These are phyloP conservation scores for Mortierella sp. DNA, from an alignment of 371 early-diverging fungal genomes.

Conservation along the genomic window DNA sequence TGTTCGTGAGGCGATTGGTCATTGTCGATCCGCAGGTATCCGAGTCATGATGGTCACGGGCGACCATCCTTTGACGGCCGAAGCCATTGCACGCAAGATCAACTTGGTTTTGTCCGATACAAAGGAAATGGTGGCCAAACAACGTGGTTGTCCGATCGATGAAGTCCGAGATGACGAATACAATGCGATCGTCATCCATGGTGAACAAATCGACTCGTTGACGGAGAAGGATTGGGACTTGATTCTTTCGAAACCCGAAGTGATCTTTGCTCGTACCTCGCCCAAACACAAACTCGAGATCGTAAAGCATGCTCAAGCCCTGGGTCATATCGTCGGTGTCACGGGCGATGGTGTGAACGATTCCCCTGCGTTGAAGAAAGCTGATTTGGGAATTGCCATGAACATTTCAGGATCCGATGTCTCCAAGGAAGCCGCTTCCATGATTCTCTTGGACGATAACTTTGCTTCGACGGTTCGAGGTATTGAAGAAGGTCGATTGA, in stretches of 20 bases:
- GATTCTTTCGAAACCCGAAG: slow-evolving; percentile 81
- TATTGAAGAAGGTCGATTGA: slow-evolving; percentile 91
- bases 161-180: slow-evolving; percentile 77
- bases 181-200: slow-evolving; percentile 87
- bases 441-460: slow-evolving; percentile 94
- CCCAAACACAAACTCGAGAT: slow-evolving; percentile 89
- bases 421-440: slow-evolving; percentile 94
- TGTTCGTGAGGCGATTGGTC: slow-evolving; percentile 90
- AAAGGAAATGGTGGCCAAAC: slow-evolving; percentile 69
- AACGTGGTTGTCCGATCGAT: slow-evolving; percentile 60
- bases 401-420: slow-evolving; percentile 92
- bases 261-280: slow-evolving; percentile 89
- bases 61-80: slow-evolving; percentile 89
- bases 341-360: slow-evolving; percentile 94
- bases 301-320: slow-evolving; percentile 77
- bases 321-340: slow-evolving; percentile 90
- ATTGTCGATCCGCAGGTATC: slow-evolving; percentile 88
- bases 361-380: slow-evolving; percentile 89
- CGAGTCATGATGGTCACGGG: slow-evolving; percentile 95
- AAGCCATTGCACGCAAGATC: slow-evolving; percentile 84
- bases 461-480: slow-evolving; percentile 86
- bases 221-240: slow-evolving; percentile 86
- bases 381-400: slow-evolving; percentile 97
- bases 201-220: slow-evolving; percentile 79
- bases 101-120: slow-evolving; percentile 89